Evolutionary conservation across 805 yeast genomes (phyloP), one percentile per base, ranked within the genome.

Genomic region (Candida rishiriensis): DNA sequence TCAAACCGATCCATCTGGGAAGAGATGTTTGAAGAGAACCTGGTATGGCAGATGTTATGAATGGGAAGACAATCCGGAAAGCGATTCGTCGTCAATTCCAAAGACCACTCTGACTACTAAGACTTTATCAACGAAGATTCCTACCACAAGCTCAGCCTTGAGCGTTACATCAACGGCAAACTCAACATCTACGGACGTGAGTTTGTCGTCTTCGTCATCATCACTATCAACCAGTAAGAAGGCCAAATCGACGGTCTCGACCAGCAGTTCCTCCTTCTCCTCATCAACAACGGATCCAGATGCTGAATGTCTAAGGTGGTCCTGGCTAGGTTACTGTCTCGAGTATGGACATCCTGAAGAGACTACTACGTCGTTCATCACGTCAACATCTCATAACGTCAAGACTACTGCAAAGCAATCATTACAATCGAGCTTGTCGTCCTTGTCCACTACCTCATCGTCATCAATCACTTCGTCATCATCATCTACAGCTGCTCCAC

Each of bases 31-130:
- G 35, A 66, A 74, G 49, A 59, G 83, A 45, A 75, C 82, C 1
- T 80, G 85, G 90, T 83, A 81, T 56, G 88, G 90, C 8, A 39
- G 60, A n/a, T 64, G 68, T 38, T 63, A 62, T 40, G 56, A 64
- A 43, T 64, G 68, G 68, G 60, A 53, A 10, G 64, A 52, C 29
- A 67, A 61, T 30, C 33, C 33, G 4, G 5, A 13, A 4, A 13
- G 10, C 14, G 13, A 6, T 9, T 30, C 33, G 10, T 34, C 35
- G 3, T 3, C 50, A 38, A 40, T 37, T 35, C 39, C 29, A 28
- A 46, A 34, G 26, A 45, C 49, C n/a, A 44, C 46, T 9, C 34
- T 44, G 35, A 34, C 40, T 14, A 44, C 51, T 2, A 44, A 39
- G 15, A 44, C 49, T 7, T 7, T 21, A 21, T 21, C 26, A 21